A percentile compares a stretch with the other conserved stretches of the same genome.
Conservation (phyloP, 345 rosid genomes). For the Hibiscus syriacus region DNA sequence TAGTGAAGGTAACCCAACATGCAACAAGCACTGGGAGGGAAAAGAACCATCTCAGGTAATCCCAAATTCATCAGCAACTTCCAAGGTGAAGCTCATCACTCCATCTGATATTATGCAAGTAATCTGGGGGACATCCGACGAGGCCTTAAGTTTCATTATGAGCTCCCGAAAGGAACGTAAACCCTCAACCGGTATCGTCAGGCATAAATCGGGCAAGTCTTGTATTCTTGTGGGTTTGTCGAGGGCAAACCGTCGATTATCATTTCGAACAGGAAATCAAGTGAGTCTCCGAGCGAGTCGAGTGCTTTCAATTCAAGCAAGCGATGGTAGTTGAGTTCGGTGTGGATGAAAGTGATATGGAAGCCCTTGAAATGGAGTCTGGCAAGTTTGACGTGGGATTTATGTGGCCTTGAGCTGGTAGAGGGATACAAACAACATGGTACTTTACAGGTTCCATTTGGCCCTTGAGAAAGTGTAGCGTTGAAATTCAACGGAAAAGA, state of each 20-base stretch:
- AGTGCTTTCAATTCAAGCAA: constrained; percentile 18
- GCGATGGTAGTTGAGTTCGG: constrained; percentile 23
- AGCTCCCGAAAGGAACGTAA: constrained; percentile 19
- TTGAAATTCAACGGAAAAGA: neutral
- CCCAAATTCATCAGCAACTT: constrained; percentile 22
- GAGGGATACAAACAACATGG: constrained; percentile 29
- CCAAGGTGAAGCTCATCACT: constrained; percentile 26
- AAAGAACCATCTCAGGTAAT: constrained; percentile 18
- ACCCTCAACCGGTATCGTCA: neutral
- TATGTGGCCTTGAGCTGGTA: constrained; percentile 34
- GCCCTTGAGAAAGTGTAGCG: neutral
- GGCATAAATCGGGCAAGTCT: constrained; percentile 9
- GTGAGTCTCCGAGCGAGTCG: constrained; percentile 11
- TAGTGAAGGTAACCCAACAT: constrained; percentile 25
- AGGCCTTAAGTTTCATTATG: constrained; percentile 11
- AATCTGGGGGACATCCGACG: constrained; percentile 19
- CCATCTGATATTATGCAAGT: constrained; percentile 30
- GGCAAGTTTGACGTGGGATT: constrained; percentile 25
- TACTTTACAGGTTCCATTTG: constrained; percentile 8
- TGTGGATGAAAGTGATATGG: constrained; percentile 13
- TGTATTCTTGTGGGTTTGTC: neutral
- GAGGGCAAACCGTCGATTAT: constrained; percentile 33
- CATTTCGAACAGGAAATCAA: constrained; percentile 21
- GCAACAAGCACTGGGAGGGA: constrained; percentile 32
- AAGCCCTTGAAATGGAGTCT: constrained; percentile 30